Conservation (phyloP, 2,329 filamentous ascomycete genomes). For the Aspergillus hiratsukae region DNA sequence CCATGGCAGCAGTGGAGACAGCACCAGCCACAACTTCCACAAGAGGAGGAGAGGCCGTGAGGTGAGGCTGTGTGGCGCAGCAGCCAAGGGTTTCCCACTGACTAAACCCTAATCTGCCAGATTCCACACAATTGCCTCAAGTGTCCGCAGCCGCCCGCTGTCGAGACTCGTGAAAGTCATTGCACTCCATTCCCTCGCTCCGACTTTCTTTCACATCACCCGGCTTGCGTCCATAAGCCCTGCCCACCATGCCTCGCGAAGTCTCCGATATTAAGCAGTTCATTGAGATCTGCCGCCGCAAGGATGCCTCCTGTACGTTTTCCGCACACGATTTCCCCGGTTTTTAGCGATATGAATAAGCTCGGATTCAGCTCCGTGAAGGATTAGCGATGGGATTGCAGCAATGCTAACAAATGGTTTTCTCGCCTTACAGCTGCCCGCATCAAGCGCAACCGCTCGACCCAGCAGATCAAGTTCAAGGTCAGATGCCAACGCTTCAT, state of each 20-base stretch:
- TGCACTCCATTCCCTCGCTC: slow-evolving; percentile 9
- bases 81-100: slow-evolving; percentile 14
- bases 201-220: slow-evolving; percentile 8
- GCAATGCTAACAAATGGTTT: slow-evolving; percentile 16
- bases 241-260: slow-evolving; percentile 93
- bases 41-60: neutral
- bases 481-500: slow-evolving; percentile 95
- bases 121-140: slow-evolving; percentile 12
- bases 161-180: slow-evolving; percentile 20
- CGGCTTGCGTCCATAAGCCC: slow-evolving; percentile 19
- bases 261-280: slow-evolving; percentile 99
- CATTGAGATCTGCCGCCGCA: slow-evolving; percentile 99
- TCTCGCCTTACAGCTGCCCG: slow-evolving; percentile 62
- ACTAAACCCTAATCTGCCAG: slow-evolving; percentile 22
- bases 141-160: slow-evolving; percentile 1
- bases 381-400: slow-evolving; percentile 2
- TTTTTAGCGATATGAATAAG: slow-evolving; percentile 1
- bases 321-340: slow-evolving; percentile 1
- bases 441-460: slow-evolving; percentile 93
- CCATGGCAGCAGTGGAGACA: neutral
- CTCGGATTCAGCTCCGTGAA: slow-evolving; percentile 1
- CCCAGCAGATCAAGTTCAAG: slow-evolving; percentile 99
- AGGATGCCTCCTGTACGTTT: slow-evolving; percentile 96
- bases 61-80: neutral
- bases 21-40: neutral